Conservation (phyloP, 1,139 yeast genomes). For the Nakaseomyces nivariensis region DNA sequence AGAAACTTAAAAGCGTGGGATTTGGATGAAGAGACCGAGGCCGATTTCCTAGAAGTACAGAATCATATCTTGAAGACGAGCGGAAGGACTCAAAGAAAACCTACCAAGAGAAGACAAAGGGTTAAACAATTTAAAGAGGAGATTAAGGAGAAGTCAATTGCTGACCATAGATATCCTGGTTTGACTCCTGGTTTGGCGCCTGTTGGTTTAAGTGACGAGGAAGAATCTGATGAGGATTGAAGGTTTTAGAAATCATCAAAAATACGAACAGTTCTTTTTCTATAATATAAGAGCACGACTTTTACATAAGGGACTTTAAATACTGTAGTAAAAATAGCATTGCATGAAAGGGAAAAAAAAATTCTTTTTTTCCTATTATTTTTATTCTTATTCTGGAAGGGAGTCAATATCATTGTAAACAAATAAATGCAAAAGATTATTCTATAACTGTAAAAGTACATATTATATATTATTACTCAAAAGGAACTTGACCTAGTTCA, state of each 20-base stretch:
- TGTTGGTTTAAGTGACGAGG: constrained; percentile 50
- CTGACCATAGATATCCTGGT: constrained; percentile 44
- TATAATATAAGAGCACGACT: too few relatives aligned
- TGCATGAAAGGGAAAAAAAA: neutral
- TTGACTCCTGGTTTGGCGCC: constrained; percentile 91
- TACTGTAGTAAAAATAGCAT: neutral
- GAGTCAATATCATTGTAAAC: too few relatives aligned
- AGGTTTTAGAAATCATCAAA: neutral
- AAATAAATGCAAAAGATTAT: neutral
- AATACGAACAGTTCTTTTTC: too few relatives aligned
- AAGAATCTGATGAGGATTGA: constrained; percentile 30
- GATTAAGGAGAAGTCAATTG: constrained; percentile 12
- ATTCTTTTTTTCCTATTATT: neutral
- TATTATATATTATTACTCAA: constrained; percentile 11
- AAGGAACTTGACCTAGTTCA: constrained; percentile 37
- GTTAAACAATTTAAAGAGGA: constrained; percentile 21
- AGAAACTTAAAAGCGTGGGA: constrained; percentile 39
- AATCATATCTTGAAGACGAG: constrained; percentile 30
- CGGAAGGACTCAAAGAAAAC: constrained; percentile 17
- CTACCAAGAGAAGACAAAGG: constrained; percentile 21
- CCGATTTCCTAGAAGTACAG: constrained; percentile 39
- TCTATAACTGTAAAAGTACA: too few relatives aligned
- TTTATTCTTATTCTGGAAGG: too few relatives aligned
- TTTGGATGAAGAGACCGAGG: constrained; percentile 36
- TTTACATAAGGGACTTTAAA: too few relatives aligned